These are phyloP conservation scores for Rutidosis leptorrhynchoides DNA, from an alignment of 129 eudicot genomes.

Conservation along the genomic window DNA sequence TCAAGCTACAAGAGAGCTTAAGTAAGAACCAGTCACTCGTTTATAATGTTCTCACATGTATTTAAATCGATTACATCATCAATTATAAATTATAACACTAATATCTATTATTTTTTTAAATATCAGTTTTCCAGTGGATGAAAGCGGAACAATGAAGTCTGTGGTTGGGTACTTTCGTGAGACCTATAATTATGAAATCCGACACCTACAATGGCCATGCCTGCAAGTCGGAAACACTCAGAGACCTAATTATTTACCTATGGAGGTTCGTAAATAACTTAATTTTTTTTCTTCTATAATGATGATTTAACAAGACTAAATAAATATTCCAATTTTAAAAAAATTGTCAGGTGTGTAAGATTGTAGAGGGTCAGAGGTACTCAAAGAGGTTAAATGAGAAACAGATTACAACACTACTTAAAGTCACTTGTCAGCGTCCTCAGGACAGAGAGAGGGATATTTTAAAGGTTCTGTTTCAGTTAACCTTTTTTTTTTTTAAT, in stretches of 20 bases:
- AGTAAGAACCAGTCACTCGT: conserved; percentile 42
- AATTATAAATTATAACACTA: neutral
- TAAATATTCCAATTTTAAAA: neutral
- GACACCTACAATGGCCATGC: conserved; percentile 79
- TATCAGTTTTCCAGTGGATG: conserved; percentile 85
- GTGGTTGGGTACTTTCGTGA: conserved; percentile 94
- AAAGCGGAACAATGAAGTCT: conserved; percentile 69
- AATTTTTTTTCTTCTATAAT: neutral
- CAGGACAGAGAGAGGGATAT: conserved; percentile 78
- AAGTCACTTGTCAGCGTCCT: conserved; percentile 94
- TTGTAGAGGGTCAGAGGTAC: conserved; percentile 92
- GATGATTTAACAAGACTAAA: neutral
- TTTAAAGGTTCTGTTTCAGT: conserved; percentile 73
- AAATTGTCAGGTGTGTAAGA: conserved; percentile 72
- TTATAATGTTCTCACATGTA: neutral
- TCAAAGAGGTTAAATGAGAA: conserved; percentile 77
- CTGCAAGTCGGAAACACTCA: conserved; percentile 93
- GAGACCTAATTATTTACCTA: conserved; percentile 85
- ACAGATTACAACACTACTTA: conserved; percentile 81
- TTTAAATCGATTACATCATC: neutral
- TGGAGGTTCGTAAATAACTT: conserved; percentile 55
- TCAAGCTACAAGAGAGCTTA: conserved; percentile 87
- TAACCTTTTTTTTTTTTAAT: too few species aligned
- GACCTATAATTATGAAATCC: conserved; percentile 76
- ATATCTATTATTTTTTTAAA: neutral